These are phyloP conservation scores for Pythium phragmiticola DNA, from an alignment of 352 stramenopile species.

Conservation along the genomic window DNA sequence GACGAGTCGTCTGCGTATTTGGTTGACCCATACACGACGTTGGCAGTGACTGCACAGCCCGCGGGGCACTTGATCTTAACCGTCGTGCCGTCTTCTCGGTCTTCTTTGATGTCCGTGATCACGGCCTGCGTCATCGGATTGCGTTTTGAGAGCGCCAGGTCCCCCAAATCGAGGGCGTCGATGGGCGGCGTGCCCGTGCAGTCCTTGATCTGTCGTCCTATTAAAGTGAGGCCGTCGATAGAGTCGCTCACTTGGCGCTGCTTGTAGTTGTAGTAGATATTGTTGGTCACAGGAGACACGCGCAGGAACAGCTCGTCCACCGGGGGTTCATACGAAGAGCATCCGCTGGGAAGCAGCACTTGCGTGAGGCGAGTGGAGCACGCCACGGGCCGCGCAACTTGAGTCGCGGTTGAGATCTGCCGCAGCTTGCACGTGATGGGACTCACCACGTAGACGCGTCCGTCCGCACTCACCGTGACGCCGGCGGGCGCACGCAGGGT, in stretches of 20 bases:
- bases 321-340: conserved; percentile 92
- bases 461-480: conserved; percentile 86
- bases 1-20: conserved; percentile 89
- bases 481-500: conserved; percentile 89
- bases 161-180: conserved; percentile 77
- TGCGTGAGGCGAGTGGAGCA: conserved; percentile 84
- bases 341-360: conserved; percentile 91
- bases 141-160: conserved; percentile 37
- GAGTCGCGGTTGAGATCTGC: conserved; percentile 65
- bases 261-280: conserved; percentile 94
- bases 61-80: conserved; percentile 82
- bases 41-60: conserved; percentile 37
- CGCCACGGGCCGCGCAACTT: conserved; percentile 60
- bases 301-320: conserved; percentile 88
- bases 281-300: conserved; percentile 70
- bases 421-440: conserved; percentile 88
- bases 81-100: conserved; percentile 85
- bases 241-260: conserved; percentile 42
- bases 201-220: conserved; percentile 80
- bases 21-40: conserved; percentile 62
- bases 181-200: conserved; percentile 91
- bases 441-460: conserved; percentile 90
- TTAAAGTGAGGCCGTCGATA: conserved; percentile 45
- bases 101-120: conserved; percentile 62
- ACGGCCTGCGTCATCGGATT: conserved; percentile 22